Conservation (phyloP, 257 asterid genomes). For the Catharanthus roseus region DNA sequence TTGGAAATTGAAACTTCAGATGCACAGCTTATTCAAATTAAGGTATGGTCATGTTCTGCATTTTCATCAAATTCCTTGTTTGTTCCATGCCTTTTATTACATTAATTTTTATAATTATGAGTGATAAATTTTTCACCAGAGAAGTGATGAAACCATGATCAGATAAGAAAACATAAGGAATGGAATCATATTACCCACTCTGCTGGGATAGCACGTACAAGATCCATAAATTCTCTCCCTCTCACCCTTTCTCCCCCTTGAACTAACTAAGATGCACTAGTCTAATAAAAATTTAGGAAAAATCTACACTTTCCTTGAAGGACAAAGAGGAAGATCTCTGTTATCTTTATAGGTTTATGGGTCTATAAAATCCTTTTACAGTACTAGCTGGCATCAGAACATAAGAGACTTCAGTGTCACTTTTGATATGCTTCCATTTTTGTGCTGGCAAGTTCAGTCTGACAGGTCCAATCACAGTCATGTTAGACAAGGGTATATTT, state of each 20-base stretch:
- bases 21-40: conserved; percentile 81
- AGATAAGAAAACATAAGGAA: not conserved
- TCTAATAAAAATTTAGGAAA: too few species aligned
- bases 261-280: too few species aligned
- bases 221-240: not conserved
- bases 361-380: too few species aligned
- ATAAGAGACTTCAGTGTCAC: not conserved
- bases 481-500: not conserved
- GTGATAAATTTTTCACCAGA: not conserved
- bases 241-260: not conserved
- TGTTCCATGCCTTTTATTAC: not conserved
- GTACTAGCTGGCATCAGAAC: not conserved
- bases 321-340: not conserved
- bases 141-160: not conserved
- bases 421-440: not conserved
- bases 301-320: not conserved
- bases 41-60: conserved; percentile 39
- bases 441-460: not conserved
- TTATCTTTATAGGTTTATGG: too few species aligned
- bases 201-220: not conserved
- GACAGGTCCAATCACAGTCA: not conserved
- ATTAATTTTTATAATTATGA: not conserved
- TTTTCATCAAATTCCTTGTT: not conserved
- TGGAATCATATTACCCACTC: not conserved
- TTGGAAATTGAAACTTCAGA: conserved; percentile 49